Conservation (phyloP, 371 early-diverging fungal species). For the Nematocida sp. region DNA sequence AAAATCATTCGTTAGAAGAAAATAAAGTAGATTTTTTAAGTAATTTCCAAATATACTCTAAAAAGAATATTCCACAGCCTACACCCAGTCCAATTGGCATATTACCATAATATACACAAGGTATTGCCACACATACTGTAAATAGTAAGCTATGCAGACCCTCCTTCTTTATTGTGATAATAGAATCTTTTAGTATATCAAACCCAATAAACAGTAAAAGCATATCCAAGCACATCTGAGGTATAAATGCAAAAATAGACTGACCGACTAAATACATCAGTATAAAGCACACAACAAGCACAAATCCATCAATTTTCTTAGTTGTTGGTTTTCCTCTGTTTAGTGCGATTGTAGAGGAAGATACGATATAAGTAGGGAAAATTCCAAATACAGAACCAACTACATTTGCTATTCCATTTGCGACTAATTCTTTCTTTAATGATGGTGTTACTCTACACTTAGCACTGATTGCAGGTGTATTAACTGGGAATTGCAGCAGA, state of each 20-base stretch:
- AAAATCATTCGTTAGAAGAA: no score
- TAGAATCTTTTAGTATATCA: slow-evolving; percentile 36
- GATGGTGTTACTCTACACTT: not conserved
- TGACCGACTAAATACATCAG: slow-evolving; percentile 20
- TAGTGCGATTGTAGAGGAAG: slow-evolving; percentile 53
- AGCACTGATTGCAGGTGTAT: slow-evolving; percentile 34
- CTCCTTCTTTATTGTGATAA: not conserved
- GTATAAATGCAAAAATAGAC: slow-evolving; percentile 9
- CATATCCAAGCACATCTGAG: slow-evolving; percentile 34
- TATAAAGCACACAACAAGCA: not conserved
- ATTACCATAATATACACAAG: not conserved
- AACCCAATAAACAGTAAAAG: slow-evolving; percentile 52
- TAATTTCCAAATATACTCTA: not conserved
- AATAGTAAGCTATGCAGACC: slow-evolving; percentile 16
- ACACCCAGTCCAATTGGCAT: slow-evolving; percentile 38
- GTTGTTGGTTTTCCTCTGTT: slow-evolving; percentile 6
- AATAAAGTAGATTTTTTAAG: not conserved
- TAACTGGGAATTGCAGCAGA: slow-evolving; percentile 43
- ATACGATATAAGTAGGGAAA: slow-evolving; percentile 37
- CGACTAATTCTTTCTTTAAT: slow-evolving; percentile 38
- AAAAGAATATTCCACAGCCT: not conserved
- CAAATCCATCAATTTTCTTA: slow-evolving; percentile 19
- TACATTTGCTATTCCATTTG: slow-evolving; percentile 34
- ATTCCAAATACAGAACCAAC: slow-evolving; percentile 11
- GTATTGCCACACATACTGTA: not conserved